Base-by-base conservation (phyloP, 352 stramenopile species). In the Pythium oligandrum region DNA sequence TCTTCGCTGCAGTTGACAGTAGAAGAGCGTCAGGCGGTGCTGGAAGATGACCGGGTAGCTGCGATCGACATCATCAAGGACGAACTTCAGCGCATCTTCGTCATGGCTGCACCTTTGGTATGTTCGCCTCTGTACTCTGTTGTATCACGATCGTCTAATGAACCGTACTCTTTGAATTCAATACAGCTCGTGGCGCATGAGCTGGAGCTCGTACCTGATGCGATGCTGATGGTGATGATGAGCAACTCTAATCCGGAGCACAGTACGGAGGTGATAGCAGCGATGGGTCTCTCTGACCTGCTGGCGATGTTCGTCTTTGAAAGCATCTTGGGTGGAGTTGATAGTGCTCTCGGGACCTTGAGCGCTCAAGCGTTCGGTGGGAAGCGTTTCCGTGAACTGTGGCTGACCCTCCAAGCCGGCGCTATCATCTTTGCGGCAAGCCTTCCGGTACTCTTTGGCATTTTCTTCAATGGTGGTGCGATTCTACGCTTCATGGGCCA, bases 351-450 rank as follows among this genome's bases (percentile, higher is more conserved):
- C 44, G 65, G 73, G 43, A 80, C 70, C 9, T 45, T 80, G 38
- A 80, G 68, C 44, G 64, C 71, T 35, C 72, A 86, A 44, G 61
- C 68, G 8, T 78, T 61, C 30, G 75, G 72, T 10, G 72, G 57
- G 12, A 66, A 63, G 42, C 66, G 69, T 44, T 45, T 51, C 1
- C 38, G 40, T 2, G 69, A 86, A 47, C 36, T 86, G 34, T 79
- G 72, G 52, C 26, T 83, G 9, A 73, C 71, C 33, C 61, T 55
- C 0, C 75, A 86, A 51, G 64, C 72, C 0, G 75, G 72, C 0
- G 12, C 74, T 6, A 3, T 82, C 17, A 36, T 67, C 2, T 70
- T 57, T 37, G 11, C 53, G 3, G 53, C 66, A 48, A 59, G 53
- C 39, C 30, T 68, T 2, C 52, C 60, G 4, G 30, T 57, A 4